Conservation (phyloP, 306 rosid species). For the Trifolium dubium region DNA sequence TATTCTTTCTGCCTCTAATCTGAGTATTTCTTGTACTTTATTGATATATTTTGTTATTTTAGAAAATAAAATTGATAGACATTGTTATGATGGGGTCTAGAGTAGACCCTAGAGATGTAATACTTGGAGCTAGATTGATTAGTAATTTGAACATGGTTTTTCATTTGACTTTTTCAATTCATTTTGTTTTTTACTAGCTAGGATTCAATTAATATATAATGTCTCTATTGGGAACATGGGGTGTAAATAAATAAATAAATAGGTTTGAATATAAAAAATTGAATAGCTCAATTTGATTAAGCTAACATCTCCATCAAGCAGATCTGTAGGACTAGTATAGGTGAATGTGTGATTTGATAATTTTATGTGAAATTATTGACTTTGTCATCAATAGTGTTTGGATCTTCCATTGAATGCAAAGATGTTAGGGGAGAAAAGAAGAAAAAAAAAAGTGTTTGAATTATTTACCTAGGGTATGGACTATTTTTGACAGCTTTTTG, state of each 20-base stretch:
- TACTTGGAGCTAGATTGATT: neutral
- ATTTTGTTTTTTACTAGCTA: neutral
- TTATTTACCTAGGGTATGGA: conserved; percentile 78
- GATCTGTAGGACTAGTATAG: conserved; percentile 1
- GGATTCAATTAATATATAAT: neutral
- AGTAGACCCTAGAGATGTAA: conserved; percentile 1
- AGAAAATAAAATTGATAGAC: neutral
- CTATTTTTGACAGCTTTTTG: conserved; percentile 90
- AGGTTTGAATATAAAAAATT: neutral
- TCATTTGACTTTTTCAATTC: neutral
- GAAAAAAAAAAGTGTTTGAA: neutral
- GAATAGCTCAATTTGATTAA: neutral
- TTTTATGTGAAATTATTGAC: neutral
- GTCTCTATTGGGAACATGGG: neutral
- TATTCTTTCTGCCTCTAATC: no score
- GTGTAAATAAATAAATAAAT: neutral
- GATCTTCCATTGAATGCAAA: conserved; percentile 13
- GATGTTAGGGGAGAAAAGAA: neutral
- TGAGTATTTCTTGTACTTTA: no score
- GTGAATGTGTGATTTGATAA: neutral
- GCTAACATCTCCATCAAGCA: conserved; percentile 3
- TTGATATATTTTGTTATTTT: no score
- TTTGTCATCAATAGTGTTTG: conserved; percentile 11
- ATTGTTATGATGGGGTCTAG: conserved; percentile 4
- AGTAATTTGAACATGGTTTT: conserved; percentile 6